These are phyloP conservation scores for Monosporascus sp. DNA, from an alignment of 2,329 filamentous ascomycete species.

Conservation along the genomic window DNA sequence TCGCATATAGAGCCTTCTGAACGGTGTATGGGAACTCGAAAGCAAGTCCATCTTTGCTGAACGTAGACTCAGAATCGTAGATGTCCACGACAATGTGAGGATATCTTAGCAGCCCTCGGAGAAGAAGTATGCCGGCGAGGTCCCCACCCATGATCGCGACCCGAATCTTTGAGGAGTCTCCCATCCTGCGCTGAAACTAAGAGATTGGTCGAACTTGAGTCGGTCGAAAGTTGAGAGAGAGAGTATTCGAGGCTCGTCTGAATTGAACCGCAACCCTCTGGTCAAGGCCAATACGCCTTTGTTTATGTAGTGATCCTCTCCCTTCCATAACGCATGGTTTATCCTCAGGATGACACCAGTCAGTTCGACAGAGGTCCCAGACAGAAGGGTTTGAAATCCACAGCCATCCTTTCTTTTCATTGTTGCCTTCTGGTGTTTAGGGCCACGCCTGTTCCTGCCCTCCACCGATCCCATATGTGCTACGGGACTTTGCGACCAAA, in stretches of 20 bases:
- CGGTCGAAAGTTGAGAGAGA: background rate
- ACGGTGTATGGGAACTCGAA: constrained; percentile 13
- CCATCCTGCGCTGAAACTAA: constrained; percentile 10
- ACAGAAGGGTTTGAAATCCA: background rate
- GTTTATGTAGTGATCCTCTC: no score
- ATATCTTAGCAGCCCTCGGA: constrained; percentile 22
- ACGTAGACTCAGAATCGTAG: constrained; percentile 20
- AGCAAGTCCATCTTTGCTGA: constrained; percentile 18
- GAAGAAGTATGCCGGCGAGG: constrained; percentile 16
- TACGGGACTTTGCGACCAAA: no score
- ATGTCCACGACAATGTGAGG: constrained; percentile 23
- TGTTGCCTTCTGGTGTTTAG: background rate
- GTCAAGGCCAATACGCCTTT: no score
- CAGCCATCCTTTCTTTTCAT: background rate
- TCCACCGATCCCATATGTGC: no score
- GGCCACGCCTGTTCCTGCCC: no score
- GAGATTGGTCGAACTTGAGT: background rate
- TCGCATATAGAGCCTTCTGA: constrained; percentile 15
- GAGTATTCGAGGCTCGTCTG: no score
- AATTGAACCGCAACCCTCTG: no score
- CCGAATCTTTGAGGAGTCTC: constrained; percentile 16
- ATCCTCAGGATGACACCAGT: no score
- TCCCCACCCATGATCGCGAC: constrained; percentile 26
- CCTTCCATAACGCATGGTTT: no score
- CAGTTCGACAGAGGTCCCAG: no score